Evolutionary conservation across 2,329 filamentous ascomycete genomes (phyloP), one percentile per base, ranked within the genome.

Genomic region (Alternaria sp.): DNA sequence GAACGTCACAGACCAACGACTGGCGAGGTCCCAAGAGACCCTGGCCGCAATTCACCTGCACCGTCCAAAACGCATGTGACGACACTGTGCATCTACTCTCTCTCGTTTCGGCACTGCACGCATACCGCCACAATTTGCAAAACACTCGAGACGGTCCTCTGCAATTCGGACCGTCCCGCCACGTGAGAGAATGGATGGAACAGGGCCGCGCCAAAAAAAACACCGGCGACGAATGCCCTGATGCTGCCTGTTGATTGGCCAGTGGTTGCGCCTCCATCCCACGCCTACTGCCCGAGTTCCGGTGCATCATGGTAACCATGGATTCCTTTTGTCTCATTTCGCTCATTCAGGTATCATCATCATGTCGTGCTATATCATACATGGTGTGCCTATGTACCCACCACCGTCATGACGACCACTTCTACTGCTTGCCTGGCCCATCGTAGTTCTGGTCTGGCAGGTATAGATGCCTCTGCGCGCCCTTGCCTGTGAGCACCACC

Each of bases 381-480:
- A 49, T 49, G 24, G 56, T 44, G 38, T 51, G 47, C 42, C 30
- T 32, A 43, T 56, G 8, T 46, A 41, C 59, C 46, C 46, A 41
- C 48, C 43, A 49, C 55, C 57, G 28, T 48, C 51, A 26, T 30
- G 44, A 39, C 41, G 26, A 8, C 41, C 46, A 20, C 3, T 24
- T 56, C 69, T 76, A 78, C 69, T 85, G 80, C 73, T 81, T 85
- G 78, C 86, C 90, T 68, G 86, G 94, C 78, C 88, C 91, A 66
- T 87, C 85, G 83, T 99, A 99, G 75, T 91, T 91, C 63, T 78
- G 73, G 83, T 99, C 94, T 43, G 95, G 95, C 75, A 99, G 86
- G 81, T 98, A 99, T 78, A 99, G 82, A 84, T 98, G 95, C 82
- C 95, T 88, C 81, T 95, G 89, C 7, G 94, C 94, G 36, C 95